Conservation (phyloP, 2,329 filamentous ascomycete genomes). For the Lasiodiplodia sp. region DNA sequence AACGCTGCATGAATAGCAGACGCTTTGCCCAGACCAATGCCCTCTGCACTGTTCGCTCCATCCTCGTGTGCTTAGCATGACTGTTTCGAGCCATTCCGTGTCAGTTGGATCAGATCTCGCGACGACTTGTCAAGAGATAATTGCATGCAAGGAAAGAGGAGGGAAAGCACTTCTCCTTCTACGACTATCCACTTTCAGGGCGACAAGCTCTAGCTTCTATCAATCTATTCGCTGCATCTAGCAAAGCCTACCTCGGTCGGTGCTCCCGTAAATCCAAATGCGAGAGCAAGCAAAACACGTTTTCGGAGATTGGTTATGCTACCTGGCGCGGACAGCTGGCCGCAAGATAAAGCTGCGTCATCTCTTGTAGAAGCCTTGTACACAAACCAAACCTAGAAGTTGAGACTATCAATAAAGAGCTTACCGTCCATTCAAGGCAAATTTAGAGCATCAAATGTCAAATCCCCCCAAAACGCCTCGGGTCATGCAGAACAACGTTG, state of each 20-base stretch:
- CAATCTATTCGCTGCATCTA: neutral
- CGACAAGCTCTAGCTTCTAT: slow-evolving; percentile 9
- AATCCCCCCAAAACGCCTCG: slow-evolving; percentile 25
- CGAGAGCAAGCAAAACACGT: neutral
- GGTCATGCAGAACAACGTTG: slow-evolving; percentile 29
- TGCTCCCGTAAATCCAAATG: neutral
- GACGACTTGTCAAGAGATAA: neutral
- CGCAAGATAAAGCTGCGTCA: neutral
- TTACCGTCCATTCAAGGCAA: slow-evolving; percentile 3
- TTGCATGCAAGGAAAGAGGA: neutral
- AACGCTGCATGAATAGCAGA: too few relatives aligned
- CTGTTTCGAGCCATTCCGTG: neutral
- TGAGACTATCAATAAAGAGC: slow-evolving; percentile 16
- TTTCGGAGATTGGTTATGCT: neutral
- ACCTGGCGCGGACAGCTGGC: neutral
- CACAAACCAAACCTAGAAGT: slow-evolving; percentile 4
- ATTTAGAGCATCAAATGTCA: neutral
- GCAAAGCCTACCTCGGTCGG: neutral
- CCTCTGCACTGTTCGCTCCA: neutral
- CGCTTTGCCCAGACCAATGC: neutral
- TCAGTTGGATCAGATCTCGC: neutral
- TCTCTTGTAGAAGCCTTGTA: neutral
- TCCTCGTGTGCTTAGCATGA: neutral
- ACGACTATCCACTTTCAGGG: neutral
- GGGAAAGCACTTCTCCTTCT: neutral